Percentiles rank a stretch among this genome's conserved stretches.
Conservation (phyloP, 2,329 filamentous ascomycete species). For the Colletotrichum cuscutae region DNA sequence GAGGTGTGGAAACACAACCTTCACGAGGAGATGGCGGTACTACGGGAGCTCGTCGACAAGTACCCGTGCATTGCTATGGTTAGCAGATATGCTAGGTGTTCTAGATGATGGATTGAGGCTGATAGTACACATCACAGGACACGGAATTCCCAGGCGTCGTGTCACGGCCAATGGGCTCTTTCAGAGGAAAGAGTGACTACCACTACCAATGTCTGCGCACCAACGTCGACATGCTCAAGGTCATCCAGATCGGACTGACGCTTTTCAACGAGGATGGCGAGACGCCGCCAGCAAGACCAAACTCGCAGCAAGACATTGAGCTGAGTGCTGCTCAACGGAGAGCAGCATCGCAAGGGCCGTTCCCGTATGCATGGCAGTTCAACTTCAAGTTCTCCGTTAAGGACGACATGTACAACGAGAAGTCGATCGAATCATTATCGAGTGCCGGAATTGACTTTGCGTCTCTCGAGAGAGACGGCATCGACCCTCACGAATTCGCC, state of each 20-base stretch:
- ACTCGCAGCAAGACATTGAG: slow-evolving; percentile 54
- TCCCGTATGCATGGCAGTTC: slow-evolving; percentile 97
- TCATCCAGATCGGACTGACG: slow-evolving; percentile 96
- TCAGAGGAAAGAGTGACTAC: slow-evolving; percentile 95
- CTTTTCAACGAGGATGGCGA: slow-evolving; percentile 93
- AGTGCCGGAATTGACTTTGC: slow-evolving; percentile 94
- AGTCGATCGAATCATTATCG: slow-evolving; percentile 90
- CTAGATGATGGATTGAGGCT: slow-evolving; percentile 12
- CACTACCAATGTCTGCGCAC: slow-evolving; percentile 98
- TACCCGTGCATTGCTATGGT: slow-evolving; percentile 99
- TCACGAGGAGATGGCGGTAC: slow-evolving; percentile 86
- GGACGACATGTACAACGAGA: slow-evolving; percentile 97
- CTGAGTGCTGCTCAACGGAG: slow-evolving; percentile 51
- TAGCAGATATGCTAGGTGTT: slow-evolving; percentile 47
- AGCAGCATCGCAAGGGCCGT: slow-evolving; percentile 57
- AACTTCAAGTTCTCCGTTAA: slow-evolving; percentile 97
- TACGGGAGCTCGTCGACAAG: slow-evolving; percentile 86
- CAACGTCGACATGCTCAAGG: slow-evolving; percentile 96
- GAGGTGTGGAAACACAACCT: slow-evolving; percentile 97
- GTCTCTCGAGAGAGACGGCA: slow-evolving; percentile 85
- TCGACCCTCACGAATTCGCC: slow-evolving; percentile 90
- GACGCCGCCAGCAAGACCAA: slow-evolving; percentile 77
- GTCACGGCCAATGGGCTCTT: slow-evolving; percentile 92
- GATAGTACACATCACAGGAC: slow-evolving; percentile 67
- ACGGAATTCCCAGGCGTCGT: slow-evolving; percentile 99